Conservation (phyloP, 768 basidiomycete genomes). For the Leccinellum albellum region DNA sequence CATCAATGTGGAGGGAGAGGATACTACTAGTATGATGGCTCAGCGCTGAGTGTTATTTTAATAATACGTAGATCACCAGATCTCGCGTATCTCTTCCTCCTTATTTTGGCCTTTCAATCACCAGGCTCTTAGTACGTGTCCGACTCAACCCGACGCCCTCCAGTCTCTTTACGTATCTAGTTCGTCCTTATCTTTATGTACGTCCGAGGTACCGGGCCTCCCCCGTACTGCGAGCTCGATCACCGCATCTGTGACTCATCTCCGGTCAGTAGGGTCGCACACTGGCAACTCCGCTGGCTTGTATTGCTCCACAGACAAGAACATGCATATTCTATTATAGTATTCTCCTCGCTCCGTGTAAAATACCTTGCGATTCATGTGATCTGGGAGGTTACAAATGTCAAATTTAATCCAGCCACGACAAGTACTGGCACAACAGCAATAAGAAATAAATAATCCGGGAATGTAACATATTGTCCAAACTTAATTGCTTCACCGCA, state of each 20-base stretch:
- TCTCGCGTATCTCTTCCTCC: constrained; percentile 1
- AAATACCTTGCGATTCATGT: neutral
- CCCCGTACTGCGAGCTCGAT: neutral
- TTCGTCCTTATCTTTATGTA: constrained; percentile 11
- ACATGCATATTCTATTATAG: neutral
- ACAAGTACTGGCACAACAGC: constrained; percentile 28
- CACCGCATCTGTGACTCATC: neutral
- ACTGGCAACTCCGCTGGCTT: too few species aligned
- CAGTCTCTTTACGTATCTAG: neutral
- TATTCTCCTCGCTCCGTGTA: neutral
- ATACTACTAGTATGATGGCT: constrained; percentile 9
- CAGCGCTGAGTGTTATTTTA: constrained; percentile 4
- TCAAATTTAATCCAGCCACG: constrained; percentile 7
- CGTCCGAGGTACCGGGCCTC: neutral
- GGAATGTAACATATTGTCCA: neutral
- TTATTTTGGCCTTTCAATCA: neutral
- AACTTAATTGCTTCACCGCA: constrained; percentile 5
- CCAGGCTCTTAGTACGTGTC: neutral
- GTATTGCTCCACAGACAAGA: neutral
- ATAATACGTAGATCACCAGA: neutral
- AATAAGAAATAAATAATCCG: constrained; percentile 35
- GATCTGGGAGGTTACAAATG: neutral
- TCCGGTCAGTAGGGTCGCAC: neutral
- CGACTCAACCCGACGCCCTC: neutral
- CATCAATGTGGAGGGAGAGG: constrained; percentile 21